Conservation (phyloP, 1,139 yeast species). For the Sugiyamaella novakii region DNA sequence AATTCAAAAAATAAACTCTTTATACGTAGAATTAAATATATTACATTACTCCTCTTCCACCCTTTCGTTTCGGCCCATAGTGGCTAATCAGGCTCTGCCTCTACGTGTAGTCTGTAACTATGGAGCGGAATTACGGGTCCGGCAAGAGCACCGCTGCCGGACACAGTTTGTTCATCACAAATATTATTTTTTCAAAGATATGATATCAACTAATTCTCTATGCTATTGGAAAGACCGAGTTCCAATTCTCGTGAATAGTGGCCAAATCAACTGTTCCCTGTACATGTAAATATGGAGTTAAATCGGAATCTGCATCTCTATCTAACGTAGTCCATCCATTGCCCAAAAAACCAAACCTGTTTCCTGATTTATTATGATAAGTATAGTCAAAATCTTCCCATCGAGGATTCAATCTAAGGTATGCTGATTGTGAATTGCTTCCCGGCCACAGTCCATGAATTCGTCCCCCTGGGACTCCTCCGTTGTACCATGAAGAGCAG, state of each 20-base stretch:
- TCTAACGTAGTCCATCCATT: slow-evolving; percentile 31
- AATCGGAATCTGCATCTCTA: slow-evolving; percentile 9
- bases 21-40: slow-evolving; percentile 1
- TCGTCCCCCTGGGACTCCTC: slow-evolving; percentile 28
- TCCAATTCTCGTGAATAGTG: slow-evolving; percentile 25
- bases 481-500: slow-evolving; percentile 33
- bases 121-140: too few species aligned
- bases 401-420: slow-evolving; percentile 28
- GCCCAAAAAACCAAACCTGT: slow-evolving; percentile 27
- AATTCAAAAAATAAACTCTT: slow-evolving; percentile 9
- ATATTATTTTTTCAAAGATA: too few species aligned
- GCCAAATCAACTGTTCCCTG: slow-evolving; percentile 20
- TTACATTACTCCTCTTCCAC: not conserved
- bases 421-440: slow-evolving; percentile 28
- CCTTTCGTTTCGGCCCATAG: not conserved
- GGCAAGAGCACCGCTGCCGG: too few species aligned
- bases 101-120: too few species aligned
- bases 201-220: too few species aligned
- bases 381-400: slow-evolving; percentile 35
- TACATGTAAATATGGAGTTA: slow-evolving; percentile 20
- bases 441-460: slow-evolving; percentile 35
- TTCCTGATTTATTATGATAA: slow-evolving; percentile 22
- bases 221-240: slow-evolving; percentile 2
- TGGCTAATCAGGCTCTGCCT: too few species aligned
- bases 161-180: too few species aligned